Conservation (phyloP, 805 yeast genomes). For the Zygosaccharomyces pseudorouxii region DNA sequence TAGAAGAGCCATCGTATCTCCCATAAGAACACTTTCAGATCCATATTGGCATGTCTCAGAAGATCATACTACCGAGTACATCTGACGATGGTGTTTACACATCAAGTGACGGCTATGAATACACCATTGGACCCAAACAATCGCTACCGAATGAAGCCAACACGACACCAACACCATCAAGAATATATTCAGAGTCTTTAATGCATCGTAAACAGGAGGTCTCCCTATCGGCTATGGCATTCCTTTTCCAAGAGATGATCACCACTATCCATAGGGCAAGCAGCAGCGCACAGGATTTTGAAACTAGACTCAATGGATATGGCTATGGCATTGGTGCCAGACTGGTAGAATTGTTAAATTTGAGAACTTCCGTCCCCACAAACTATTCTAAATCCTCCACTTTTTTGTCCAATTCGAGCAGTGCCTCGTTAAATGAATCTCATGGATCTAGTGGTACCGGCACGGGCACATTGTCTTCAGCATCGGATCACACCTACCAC, state of each 20-base stretch:
- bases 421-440: constrained; percentile 1
- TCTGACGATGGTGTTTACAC: constrained; percentile 12
- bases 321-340: constrained; percentile 76
- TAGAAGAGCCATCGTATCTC: not conserved
- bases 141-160: constrained; percentile 25
- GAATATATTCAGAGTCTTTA: constrained; percentile 27
- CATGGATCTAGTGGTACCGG: constrained; percentile 4
- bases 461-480: constrained; percentile 4
- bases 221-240: constrained; percentile 62
- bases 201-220: constrained; percentile 42
- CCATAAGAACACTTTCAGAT: not conserved
- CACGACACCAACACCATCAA: constrained; percentile 17
- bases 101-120: constrained; percentile 26
- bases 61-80: constrained; percentile 27
- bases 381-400: constrained; percentile 14
- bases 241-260: constrained; percentile 67
- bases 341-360: constrained; percentile 52
- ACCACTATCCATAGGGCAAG: constrained; percentile 56
- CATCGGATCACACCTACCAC: constrained; percentile 6
- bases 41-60: constrained; percentile 21
- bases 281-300: constrained; percentile 61
- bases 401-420: constrained; percentile 10
- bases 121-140: constrained; percentile 31
- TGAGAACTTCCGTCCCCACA: constrained; percentile 29
- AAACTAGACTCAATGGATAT: constrained; percentile 55